Conservation (phyloP, 1,139 yeast species). For the Arxiozyma bovina region DNA sequence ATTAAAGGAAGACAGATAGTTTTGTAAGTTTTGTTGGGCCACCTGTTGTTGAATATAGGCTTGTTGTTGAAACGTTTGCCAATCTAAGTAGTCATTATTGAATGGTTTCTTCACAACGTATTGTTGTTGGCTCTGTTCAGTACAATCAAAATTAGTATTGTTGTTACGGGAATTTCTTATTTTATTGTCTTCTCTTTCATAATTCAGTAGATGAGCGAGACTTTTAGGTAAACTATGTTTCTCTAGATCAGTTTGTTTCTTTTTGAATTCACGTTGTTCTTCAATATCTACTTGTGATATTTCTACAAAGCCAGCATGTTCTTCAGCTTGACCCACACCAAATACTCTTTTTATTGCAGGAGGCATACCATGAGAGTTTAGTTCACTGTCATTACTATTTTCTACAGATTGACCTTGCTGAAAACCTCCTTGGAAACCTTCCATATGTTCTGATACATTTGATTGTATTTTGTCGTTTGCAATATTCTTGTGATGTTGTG, state of each 20-base stretch:
- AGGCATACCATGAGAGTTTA: slow-evolving; percentile 38
- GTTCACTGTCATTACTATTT: not conserved
- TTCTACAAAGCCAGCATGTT: slow-evolving; percentile 28
- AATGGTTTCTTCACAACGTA: slow-evolving; percentile 30
- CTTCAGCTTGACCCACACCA: slow-evolving; percentile 26
- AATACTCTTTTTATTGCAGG: slow-evolving; percentile 44
- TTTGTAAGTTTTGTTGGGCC: slow-evolving; percentile 30
- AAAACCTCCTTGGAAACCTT: not conserved
- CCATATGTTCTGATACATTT: not conserved
- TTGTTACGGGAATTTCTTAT: not conserved
- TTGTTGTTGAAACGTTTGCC: slow-evolving; percentile 30
- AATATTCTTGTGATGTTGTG: not conserved
- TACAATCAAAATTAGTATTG: not conserved
- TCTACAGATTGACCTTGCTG: not conserved
- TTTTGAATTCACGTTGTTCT: slow-evolving; percentile 40
- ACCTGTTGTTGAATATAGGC: slow-evolving; percentile 31
- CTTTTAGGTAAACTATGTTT: slow-evolving; percentile 43
- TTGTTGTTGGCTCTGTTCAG: not conserved
- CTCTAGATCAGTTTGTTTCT: slow-evolving; percentile 40
- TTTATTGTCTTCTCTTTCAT: slow-evolving; percentile 14
- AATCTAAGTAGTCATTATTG: slow-evolving; percentile 31
- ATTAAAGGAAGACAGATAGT: slow-evolving; percentile 23
- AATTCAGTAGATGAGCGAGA: slow-evolving; percentile 38
- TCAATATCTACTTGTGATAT: slow-evolving; percentile 36
- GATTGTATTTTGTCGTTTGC: too few species aligned